These are phyloP conservation scores for Termitomyces sp. DNA, from an alignment of 768 basidiomycete species.

Conservation along the genomic window DNA sequence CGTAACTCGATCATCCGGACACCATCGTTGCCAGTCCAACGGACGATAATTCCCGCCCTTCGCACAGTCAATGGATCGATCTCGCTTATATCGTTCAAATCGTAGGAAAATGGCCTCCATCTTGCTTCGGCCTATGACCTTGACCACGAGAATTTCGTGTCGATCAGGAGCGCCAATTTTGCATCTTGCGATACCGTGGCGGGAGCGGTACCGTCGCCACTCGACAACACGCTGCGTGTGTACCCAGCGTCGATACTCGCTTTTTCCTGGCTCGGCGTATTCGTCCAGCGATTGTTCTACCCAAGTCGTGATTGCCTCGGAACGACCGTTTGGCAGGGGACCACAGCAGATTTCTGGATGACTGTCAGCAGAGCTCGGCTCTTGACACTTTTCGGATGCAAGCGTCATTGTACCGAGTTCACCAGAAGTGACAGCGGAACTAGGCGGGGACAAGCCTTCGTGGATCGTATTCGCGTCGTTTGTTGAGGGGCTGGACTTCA, in stretches of 20 bases:
- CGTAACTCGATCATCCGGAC: background rate
- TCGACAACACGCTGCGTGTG: background rate
- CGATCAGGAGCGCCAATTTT: background rate
- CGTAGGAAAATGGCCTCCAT: background rate
- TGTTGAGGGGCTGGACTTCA: background rate
- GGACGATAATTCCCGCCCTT: background rate
- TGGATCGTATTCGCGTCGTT: background rate
- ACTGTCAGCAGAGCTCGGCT: background rate
- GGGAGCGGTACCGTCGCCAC: constrained; percentile 3
- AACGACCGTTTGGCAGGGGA: background rate
- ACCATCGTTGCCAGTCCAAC: background rate
- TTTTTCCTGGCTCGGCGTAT: background rate
- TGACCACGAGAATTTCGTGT: constrained; percentile 2
- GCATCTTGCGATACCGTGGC: background rate
- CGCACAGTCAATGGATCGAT: background rate
- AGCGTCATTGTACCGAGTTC: background rate
- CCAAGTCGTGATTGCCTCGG: background rate
- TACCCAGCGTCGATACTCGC: background rate
- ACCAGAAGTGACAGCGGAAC: background rate
- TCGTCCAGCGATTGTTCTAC: background rate
- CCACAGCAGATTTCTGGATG: background rate
- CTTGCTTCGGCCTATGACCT: background rate
- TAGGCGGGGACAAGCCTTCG: background rate
- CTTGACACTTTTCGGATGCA: background rate
- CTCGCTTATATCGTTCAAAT: background rate